Evolutionary conservation across 2,329 filamentous ascomycete genomes (phyloP), one percentile per base, ranked within the genome.

Genomic region (Fusarium mexicanum): DNA sequence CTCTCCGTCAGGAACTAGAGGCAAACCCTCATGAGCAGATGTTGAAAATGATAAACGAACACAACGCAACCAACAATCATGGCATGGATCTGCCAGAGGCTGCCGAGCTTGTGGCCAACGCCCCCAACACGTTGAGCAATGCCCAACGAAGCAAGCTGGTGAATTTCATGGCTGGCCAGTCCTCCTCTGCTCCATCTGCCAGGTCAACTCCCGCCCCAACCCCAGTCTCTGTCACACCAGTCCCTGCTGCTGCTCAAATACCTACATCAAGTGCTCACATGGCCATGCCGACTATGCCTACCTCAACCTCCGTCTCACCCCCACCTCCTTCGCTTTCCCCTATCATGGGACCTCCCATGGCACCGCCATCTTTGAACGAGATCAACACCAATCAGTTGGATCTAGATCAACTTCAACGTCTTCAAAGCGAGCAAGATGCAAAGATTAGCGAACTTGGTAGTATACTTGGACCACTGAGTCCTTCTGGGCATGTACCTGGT

Each of bases 371-470:
- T 1, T 84, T 94, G 26, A 86, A 89, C 58, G 87, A 91, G 44
- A 89, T 96, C 71, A 89, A 87, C 51, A 89, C 89, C 69, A 95
- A 92, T 9, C 88, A 92, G 70, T 87, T 92, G 20, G 93, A 97
- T 71, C 89, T 98, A 35, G 93, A 96, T 59, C 88, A 93, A 37
- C 87, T 98, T 5, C 90, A 94, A 72, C 92, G 91, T 48, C 86
- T 98, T 77, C 94, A 97, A 79, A 89, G 90, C 31, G 91, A 96
- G 68, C 95, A 98, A 78, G 91, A 93, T 69, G 88, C 88, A 54
- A 92, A 93, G 55, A 92, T 98, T 3, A 90, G 93, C 70, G 91
- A 93, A 66, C 86, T 98, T 16, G 91, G 91, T 59, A 91, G 90
- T 63, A 85, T 94, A 22, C 87, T 98, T 13, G 91, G 93, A 12